These are phyloP conservation scores for Brassica hybrid DNA, from an alignment of 441 rosid species.

Conservation along the genomic window DNA sequence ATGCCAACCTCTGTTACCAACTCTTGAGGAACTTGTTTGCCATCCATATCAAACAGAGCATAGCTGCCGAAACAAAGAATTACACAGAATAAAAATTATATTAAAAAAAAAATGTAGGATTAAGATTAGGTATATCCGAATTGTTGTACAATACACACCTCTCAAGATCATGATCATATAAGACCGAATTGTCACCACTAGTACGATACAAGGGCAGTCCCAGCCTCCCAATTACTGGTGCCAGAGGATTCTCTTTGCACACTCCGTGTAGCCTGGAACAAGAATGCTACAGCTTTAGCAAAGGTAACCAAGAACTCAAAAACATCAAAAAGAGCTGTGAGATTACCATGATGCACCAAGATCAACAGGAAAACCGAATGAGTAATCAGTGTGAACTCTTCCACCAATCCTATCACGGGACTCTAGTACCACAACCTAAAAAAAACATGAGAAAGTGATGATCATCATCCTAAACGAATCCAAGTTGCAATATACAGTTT, in stretches of 20 bases:
- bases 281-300: too few relatives aligned
- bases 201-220: slow-evolving; percentile 93
- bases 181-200: slow-evolving; percentile 88
- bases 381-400: slow-evolving; percentile 78
- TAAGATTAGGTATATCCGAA: not conserved
- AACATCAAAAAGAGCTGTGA: too few relatives aligned
- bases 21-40: not conserved
- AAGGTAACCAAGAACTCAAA: too few relatives aligned
- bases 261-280: too few relatives aligned
- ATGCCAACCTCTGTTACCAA: slow-evolving; percentile 55
- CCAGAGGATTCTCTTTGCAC: too few relatives aligned
- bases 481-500: not conserved
- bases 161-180: slow-evolving; percentile 93
- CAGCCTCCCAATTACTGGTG: slow-evolving; percentile 78
- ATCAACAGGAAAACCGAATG: too few relatives aligned
- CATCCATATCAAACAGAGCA: not conserved
- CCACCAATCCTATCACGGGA: slow-evolving; percentile 89
- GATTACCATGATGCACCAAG: slow-evolving; percentile 96
- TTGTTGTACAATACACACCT: slow-evolving; percentile 59
- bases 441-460: not conserved
- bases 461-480: not conserved
- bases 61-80: not conserved
- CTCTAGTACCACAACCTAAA: slow-evolving; percentile 75
- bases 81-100: not conserved
- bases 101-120: not conserved